Evolutionary conservation across 2,329 filamentous ascomycete species (phyloP), one percentile per base, ranked within the genome.

Genomic region (Penicillium sp.): DNA sequence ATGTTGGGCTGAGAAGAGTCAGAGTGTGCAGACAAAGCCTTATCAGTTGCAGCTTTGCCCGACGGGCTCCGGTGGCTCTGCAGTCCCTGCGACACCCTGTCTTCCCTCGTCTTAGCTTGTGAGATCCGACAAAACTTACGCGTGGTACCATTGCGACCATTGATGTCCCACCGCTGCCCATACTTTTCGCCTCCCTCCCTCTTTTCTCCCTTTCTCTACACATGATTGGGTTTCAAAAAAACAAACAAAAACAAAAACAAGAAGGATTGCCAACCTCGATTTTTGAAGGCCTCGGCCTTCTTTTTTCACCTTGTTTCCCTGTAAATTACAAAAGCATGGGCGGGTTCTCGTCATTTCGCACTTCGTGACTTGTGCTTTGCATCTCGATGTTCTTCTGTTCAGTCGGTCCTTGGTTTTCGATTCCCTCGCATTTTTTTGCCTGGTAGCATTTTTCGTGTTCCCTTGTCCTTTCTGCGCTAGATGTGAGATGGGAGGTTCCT

Each of bases 321-420:
- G 57, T 63, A 63, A 57, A 63, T 56, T 63, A 63, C 48, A 62
- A 61, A 62, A 60, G 60, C 56, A 53, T 59, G 58, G 56, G 58
- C 53, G 48, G 58, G 54, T 51, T 49, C n/a, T 54, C 38, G 47
- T 54, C 30, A 33, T 44, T 46, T 53, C 47, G 33, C 39, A 35
- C 39, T 48, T 51, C 18, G 33, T 46, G 18, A 41, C 36, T 45
- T 47, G 35, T 33, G 37, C 44, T 35, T 47, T 51, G 44, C 39
- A 36, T 43, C 39, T 47, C 39, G 42, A 44, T 45, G 42, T 39
- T 34, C n/a, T n/a, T n/a, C 47, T 49, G 33, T 54, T 43, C 37
- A 41, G 38, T 31, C 45, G 35, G 40, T 35, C 51, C 36, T 28
- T 45, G 33, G 41, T 33, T 51, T 41, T 26, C 43, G 45, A 47